Evolutionary conservation across 345 rosid genomes (phyloP), one percentile per base, ranked within the genome.

Genomic region (Hevea brasiliensis): DNA sequence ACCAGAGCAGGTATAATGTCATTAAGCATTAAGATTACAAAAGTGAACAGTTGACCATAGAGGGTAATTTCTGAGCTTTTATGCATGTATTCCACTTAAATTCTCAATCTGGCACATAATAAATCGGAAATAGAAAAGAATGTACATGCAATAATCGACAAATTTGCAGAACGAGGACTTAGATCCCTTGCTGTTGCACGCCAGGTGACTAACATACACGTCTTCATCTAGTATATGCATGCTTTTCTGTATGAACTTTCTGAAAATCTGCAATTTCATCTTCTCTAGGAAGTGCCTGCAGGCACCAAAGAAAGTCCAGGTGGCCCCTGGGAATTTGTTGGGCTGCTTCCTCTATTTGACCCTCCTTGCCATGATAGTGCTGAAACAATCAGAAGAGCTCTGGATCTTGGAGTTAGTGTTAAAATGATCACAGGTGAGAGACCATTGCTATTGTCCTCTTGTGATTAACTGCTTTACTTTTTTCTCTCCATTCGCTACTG

Each of bases 281-380:
- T 59, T 47, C 63, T 61, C 18, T 40, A 90, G 95, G 73, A 75
- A 80, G 89, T 85, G 47, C 87, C 89, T 65, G 85, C 82, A 41
- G 81, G 86, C 32, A 79, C 64, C 76, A 85, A 84, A 66, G 89
- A 85, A 67, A 85, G 86, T 40, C 81, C 81, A 35, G 91, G 96
- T 76, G 84, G 85, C 51, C 91, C 91, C 10, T 90, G 92, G 96
- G 86, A 90, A 24, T 88, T 88, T 63, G 84, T 85, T 17, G 96
- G 89, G n/a, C 89, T 87, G 72, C 86, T 90, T 64, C 89, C 96
- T 77, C 84, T 88, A 41, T 88, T 90, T 55, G 89, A 90, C 74
- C 91, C 89, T 75, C 89, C 91, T 24, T 83, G 81, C 12, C 88
- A 83, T 45, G 87, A 86, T 74, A 86, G 86, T 76, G 84, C 89